These are phyloP conservation scores for Dacryopinax primogenitus DNA, from an alignment of 768 basidiomycete species.

Conservation along the genomic window DNA sequence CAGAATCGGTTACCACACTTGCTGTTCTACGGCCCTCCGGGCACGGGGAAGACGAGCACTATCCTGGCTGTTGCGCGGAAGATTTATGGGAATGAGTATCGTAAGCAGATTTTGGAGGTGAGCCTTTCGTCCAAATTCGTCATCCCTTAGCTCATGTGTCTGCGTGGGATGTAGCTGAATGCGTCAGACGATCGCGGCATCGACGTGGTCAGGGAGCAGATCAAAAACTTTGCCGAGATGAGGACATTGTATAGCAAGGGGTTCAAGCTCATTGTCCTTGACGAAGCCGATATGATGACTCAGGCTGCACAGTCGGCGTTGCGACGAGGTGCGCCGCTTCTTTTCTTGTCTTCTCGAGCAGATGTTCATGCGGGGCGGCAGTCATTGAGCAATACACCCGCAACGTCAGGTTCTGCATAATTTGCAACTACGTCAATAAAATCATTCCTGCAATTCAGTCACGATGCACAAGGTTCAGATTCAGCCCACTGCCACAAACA, in stretches of 20 bases:
- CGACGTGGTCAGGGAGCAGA: constrained; percentile 95
- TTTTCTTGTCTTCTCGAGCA: not conserved
- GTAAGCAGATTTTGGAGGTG: constrained; percentile 91
- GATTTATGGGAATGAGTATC: constrained; percentile 77
- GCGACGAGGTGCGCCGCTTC: constrained; percentile 57
- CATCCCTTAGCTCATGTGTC: too few relatives aligned
- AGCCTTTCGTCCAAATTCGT: constrained; percentile 14
- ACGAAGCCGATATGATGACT: constrained; percentile 99
- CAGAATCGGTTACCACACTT: constrained; percentile 89
- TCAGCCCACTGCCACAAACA: constrained; percentile 73
- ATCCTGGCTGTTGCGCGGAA: constrained; percentile 89
- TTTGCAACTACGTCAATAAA: constrained; percentile 99
- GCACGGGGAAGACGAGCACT: constrained; percentile 96
- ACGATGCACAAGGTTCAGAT: constrained; percentile 93
- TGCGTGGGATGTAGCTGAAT: constrained; percentile 66
- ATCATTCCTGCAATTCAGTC: constrained; percentile 97
- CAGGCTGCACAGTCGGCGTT: constrained; percentile 92
- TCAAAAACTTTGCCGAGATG: constrained; percentile 96
- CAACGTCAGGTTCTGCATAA: constrained; percentile 98
- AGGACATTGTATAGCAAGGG: constrained; percentile 77
- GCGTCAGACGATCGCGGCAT: constrained; percentile 98
- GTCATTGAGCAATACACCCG: constrained; percentile 98
- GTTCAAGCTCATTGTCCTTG: constrained; percentile 94
- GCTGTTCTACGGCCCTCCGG: constrained; percentile 94
- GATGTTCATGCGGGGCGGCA: constrained; percentile 14